Conservation (phyloP, 768 basidiomycete genomes). For the Roridomyces roridus region DNA sequence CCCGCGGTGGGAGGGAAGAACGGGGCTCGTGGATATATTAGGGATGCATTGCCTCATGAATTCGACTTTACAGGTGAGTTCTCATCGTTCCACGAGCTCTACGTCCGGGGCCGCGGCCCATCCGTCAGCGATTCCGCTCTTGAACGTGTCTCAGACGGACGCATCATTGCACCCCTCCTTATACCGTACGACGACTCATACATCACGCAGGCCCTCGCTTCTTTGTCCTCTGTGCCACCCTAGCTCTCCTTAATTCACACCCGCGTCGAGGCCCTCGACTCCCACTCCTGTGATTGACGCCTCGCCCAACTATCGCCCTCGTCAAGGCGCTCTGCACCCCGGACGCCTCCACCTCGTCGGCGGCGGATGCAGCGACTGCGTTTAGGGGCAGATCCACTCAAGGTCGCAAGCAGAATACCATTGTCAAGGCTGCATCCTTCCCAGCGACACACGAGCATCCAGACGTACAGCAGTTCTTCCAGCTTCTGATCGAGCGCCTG, state of each 20-base stretch:
- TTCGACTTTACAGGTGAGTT: too few relatives aligned
- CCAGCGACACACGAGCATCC: conserved; percentile 94
- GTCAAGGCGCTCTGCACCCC: conserved; percentile 50
- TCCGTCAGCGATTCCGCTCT: too few relatives aligned
- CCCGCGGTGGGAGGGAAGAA: too few relatives aligned
- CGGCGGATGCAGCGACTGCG: conserved; percentile 53
- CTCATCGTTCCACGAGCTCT: too few relatives aligned
- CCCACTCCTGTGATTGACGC: conserved; percentile 82
- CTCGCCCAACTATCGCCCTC: conserved; percentile 48
- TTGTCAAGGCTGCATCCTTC: conserved; percentile 52
- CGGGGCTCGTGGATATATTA: too few relatives aligned
- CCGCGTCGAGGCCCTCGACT: conserved; percentile 77
- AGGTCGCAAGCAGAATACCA: too few relatives aligned
- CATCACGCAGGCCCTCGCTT: conserved; percentile 81
- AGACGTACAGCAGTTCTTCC: conserved; percentile 98
- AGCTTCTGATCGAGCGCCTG: conserved; percentile 88
- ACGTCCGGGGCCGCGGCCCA: too few relatives aligned
- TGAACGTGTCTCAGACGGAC: too few relatives aligned
- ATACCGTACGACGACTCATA: too few relatives aligned
- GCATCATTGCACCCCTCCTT: too few relatives aligned
- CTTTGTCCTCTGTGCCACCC: conserved; percentile 80
- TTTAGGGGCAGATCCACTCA: too few relatives aligned
- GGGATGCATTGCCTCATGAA: too few relatives aligned
- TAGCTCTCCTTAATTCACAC: conserved; percentile 79
- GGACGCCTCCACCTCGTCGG: conserved; percentile 67